These are phyloP conservation scores for Solanum hybrid DNA, from an alignment of 305 asterid genomes.

Conservation along the genomic window DNA sequence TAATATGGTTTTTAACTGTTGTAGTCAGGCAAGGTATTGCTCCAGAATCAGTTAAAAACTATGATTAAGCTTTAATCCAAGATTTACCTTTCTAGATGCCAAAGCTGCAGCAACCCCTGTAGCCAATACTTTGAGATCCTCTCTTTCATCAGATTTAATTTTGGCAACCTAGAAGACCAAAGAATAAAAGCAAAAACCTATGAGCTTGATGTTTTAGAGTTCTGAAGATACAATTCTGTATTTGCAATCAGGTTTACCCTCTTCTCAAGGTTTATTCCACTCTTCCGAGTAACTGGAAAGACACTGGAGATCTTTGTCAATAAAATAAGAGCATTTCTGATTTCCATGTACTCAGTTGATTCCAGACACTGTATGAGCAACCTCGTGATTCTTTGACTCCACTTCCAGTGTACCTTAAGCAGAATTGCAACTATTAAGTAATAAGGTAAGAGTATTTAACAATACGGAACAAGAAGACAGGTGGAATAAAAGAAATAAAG, in stretches of 20 bases:
- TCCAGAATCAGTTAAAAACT: neutral
- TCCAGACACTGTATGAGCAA: conserved; percentile 94
- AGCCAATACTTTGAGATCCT: conserved; percentile 98
- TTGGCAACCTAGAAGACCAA: conserved; percentile 70
- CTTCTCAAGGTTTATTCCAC: conserved; percentile 97
- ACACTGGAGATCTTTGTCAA: conserved; percentile 76
- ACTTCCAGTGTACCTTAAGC: conserved; percentile 91
- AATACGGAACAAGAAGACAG: neutral
- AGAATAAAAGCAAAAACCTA: conserved; percentile 6
- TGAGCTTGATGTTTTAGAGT: neutral
- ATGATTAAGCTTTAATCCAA: neutral
- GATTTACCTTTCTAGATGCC: conserved; percentile 88
- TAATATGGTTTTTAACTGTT: neutral
- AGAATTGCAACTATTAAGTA: neutral
- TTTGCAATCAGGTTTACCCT: conserved; percentile 45
- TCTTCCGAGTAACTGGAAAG: conserved; percentile 96
- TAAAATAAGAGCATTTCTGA: conserved; percentile 91
- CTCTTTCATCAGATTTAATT: conserved; percentile 93
- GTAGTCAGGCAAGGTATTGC: neutral
- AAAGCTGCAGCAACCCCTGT: conserved; percentile 97
- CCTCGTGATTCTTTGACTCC: conserved; percentile 98
- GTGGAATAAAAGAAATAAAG: neutral
- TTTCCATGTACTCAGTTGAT: conserved; percentile 95
- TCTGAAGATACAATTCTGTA: neutral
- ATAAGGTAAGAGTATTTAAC: neutral